phyloP scores from a whole-genome alignment of 2,329 filamentous ascomycete genomes.

The Botrytis sinoallii region DNA sequence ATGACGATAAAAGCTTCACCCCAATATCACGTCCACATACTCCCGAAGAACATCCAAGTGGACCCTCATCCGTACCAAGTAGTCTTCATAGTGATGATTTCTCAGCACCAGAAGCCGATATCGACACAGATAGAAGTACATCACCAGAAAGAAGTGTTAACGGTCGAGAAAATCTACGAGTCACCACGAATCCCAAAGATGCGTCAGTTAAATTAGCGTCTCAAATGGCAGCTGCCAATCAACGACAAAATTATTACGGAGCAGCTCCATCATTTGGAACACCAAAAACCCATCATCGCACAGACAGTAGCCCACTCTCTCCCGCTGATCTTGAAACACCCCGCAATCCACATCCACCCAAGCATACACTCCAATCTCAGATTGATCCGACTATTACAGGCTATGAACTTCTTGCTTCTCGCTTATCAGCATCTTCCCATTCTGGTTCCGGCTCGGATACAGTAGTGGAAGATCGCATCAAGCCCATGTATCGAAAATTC shows the following conservation, averaged over 20 bases:
- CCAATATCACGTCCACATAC: conserved; percentile 11
- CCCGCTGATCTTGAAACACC: conserved; percentile 37
- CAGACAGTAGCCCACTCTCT: conserved; percentile 27
- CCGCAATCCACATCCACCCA: conserved; percentile 23
- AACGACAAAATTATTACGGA: conserved; percentile 32
- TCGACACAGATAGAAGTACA: conserved; percentile 46
- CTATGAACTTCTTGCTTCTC: conserved; percentile 61
- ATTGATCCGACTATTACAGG: conserved; percentile 50
- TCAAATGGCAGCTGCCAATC: conserved; percentile 35
- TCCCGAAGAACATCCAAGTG: conserved; percentile 35
- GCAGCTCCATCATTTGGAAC: conserved; percentile 31
- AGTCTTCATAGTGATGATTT: conserved; percentile 39
- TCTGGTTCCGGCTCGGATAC: conserved; percentile 22
- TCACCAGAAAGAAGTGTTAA: conserved; percentile 45
- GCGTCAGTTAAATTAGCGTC: conserved; percentile 35
- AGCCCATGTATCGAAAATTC: conserved; percentile 79
- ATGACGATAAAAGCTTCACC: neutral
- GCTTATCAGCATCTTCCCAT: conserved; percentile 42
- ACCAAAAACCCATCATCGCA: conserved; percentile 44
- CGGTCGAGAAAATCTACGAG: conserved; percentile 29
- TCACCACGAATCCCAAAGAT: conserved; percentile 23
- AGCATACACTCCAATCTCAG: conserved; percentile 39
- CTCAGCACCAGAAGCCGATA: conserved; percentile 37
- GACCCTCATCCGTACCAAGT: conserved; percentile 36
- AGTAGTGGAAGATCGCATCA: conserved; percentile 28